Evolutionary conservation across 1,284 basidiomycete species (phyloP).

Genomic region (Coniophora puteana): DNA sequence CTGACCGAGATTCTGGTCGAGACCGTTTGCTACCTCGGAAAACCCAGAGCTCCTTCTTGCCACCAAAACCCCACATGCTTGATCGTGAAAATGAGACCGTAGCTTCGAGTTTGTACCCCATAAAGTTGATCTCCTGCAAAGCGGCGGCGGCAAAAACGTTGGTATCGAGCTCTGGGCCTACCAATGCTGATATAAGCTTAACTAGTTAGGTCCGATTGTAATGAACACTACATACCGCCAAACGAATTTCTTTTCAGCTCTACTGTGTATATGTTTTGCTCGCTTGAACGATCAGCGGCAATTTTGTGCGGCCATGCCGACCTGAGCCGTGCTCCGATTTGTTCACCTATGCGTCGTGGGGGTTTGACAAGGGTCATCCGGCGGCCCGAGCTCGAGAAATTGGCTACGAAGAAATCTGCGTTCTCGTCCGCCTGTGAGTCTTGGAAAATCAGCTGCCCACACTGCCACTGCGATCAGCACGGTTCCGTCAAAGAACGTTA

Average conservation of each 20-base stretch:
- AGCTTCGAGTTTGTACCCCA: slow-evolving; percentile 44
- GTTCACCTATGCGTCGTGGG: slow-evolving; percentile 45
- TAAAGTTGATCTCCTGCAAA: slow-evolving; percentile 35
- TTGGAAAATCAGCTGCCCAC: slow-evolving; percentile 60
- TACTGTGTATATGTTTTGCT: slow-evolving; percentile 48
- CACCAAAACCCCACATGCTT: slow-evolving; percentile 36
- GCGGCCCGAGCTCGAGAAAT: slow-evolving; percentile 52
- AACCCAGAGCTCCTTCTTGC: slow-evolving; percentile 46
- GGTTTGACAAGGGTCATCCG: slow-evolving; percentile 57
- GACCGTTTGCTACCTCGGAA: slow-evolving; percentile 34
- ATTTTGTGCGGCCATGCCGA: slow-evolving; percentile 47
- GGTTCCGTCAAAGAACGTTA: slow-evolving; percentile 4
- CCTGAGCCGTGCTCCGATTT: slow-evolving; percentile 43
- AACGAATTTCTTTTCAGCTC: slow-evolving; percentile 38
- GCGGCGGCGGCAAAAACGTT: slow-evolving; percentile 39
- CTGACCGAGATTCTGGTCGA: slow-evolving; percentile 25
- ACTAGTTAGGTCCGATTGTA: slow-evolving; percentile 18
- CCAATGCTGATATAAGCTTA: slow-evolving; percentile 12
- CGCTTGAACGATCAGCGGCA: slow-evolving; percentile 40
- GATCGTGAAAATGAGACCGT: slow-evolving; percentile 39
- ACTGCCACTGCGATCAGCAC: slow-evolving; percentile 26
- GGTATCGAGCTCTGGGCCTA: slow-evolving; percentile 36
- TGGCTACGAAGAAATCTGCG: slow-evolving; percentile 57
- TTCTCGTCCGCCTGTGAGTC: slow-evolving; percentile 41
- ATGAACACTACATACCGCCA: slow-evolving; percentile 30